Evolutionary conservation across 805 yeast genomes (phyloP).

Genomic region (Candida ficus): DNA sequence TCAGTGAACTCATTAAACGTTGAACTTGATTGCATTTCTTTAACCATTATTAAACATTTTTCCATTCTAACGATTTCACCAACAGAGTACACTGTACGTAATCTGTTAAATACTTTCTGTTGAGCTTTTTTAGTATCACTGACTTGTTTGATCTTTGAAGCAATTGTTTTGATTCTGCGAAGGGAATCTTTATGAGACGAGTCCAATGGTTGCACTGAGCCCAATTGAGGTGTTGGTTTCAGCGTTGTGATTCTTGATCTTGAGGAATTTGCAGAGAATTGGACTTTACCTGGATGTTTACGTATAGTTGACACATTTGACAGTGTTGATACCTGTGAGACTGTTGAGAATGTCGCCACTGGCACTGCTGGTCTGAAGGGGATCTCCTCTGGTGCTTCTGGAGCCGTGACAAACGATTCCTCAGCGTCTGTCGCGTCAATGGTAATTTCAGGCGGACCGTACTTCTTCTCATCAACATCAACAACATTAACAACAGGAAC

Average conservation of each 20-base stretch:
- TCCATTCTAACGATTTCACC: slow-evolving; percentile 68
- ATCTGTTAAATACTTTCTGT: slow-evolving; percentile 19
- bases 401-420: slow-evolving; percentile 7
- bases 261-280: neutral
- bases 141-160: slow-evolving; percentile 15
- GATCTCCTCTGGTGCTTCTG: neutral
- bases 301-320: no score
- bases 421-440: neutral
- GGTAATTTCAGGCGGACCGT: neutral
- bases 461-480: no score
- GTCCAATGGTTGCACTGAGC: slow-evolving; percentile 1
- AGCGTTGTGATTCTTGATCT: slow-evolving; percentile 2
- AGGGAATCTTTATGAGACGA: neutral
- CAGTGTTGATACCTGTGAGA: no score
- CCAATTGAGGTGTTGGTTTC: slow-evolving; percentile 5
- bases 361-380: neutral
- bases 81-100: slow-evolving; percentile 31
- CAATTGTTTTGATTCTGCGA: slow-evolving; percentile 19
- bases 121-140: slow-evolving; percentile 13
- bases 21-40: slow-evolving; percentile 26
- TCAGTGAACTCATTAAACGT: slow-evolving; percentile 38
- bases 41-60: slow-evolving; percentile 63
- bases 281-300: neutral
- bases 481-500: neutral
- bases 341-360: neutral